Conservation (phyloP, 768 basidiomycete species). For the Glaciozyma antarctica region DNA sequence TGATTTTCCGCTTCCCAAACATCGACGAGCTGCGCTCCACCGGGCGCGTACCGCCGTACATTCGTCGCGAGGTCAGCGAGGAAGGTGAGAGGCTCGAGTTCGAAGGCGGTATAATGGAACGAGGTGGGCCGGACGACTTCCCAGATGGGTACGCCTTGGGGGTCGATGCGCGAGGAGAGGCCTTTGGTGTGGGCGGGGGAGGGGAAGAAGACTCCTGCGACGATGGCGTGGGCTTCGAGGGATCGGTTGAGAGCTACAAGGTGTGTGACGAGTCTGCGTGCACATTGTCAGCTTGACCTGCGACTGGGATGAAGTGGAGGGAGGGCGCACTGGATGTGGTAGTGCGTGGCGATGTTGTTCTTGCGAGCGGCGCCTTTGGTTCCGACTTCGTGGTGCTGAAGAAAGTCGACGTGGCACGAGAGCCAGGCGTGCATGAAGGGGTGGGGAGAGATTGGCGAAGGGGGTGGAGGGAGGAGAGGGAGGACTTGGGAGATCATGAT, state of each 20-base stretch:
- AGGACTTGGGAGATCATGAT: neutral
- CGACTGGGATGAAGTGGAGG: neutral
- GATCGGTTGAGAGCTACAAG: neutral
- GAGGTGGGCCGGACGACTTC: neutral
- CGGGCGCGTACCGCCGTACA: neutral
- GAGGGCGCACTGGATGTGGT: neutral
- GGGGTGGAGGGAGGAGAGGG: neutral
- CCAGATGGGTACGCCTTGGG: neutral
- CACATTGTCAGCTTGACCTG: neutral
- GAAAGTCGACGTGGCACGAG: neutral
- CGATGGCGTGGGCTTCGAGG: neutral
- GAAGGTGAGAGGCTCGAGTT: conserved; percentile 1
- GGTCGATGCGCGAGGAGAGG: neutral
- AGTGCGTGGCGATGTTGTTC: neutral
- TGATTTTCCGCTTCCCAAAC: neutral
- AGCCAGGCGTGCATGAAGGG: conserved; percentile 2
- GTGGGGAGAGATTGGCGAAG: neutral
- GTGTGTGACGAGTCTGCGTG: neutral
- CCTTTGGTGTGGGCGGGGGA: neutral
- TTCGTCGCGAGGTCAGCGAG: neutral
- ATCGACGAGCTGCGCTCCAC: neutral
- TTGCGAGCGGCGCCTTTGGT: neutral
- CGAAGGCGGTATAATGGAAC: neutral
- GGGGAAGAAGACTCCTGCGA: neutral
- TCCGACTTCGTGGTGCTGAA: neutral